phyloP scores from a whole-genome alignment of 2,329 filamentous ascomycete species.

The Calonectria pseudoreteaudii region DNA sequence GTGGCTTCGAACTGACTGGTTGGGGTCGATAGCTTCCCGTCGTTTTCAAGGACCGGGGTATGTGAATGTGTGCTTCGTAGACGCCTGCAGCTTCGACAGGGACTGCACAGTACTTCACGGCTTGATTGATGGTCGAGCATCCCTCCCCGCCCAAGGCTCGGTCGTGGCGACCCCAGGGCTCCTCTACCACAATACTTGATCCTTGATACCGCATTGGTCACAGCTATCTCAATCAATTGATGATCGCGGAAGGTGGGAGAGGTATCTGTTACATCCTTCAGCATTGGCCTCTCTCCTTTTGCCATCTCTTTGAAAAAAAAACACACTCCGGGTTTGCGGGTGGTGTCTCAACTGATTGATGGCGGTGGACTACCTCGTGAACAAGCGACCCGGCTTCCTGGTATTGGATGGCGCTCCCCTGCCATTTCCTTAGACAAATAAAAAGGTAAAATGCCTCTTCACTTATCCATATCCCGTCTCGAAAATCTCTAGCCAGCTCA shows the following conservation, averaged over 20 bases:
- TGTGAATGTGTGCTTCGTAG: neutral
- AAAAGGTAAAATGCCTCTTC: slow-evolving; percentile 23
- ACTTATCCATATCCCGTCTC: neutral
- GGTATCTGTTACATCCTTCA: slow-evolving; percentile 40
- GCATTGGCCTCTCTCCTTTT: slow-evolving; percentile 32
- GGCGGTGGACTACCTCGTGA: slow-evolving; percentile 25
- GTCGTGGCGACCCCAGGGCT: slow-evolving; percentile 34
- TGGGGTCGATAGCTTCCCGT: neutral
- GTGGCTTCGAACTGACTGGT: neutral
- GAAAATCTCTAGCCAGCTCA: slow-evolving; percentile 9
- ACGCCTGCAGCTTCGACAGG: neutral
- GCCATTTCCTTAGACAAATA: slow-evolving; percentile 6
- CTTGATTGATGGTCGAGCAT: neutral
- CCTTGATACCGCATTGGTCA: neutral
- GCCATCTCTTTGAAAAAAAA: slow-evolving; percentile 29
- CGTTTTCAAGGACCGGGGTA: neutral
- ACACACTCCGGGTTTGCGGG: slow-evolving; percentile 28
- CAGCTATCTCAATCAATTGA: neutral
- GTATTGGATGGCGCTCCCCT: slow-evolving; percentile 10
- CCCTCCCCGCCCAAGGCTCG: slow-evolving; percentile 22
- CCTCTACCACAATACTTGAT: slow-evolving; percentile 22
- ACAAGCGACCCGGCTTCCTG: slow-evolving; percentile 26
- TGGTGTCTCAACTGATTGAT: slow-evolving; percentile 33
- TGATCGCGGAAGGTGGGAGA: slow-evolving; percentile 14
- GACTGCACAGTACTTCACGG: neutral